Evolutionary conservation across 495 filamentous ascomycete genomes (phyloP).

Genomic region (Cercophora scortea): DNA sequence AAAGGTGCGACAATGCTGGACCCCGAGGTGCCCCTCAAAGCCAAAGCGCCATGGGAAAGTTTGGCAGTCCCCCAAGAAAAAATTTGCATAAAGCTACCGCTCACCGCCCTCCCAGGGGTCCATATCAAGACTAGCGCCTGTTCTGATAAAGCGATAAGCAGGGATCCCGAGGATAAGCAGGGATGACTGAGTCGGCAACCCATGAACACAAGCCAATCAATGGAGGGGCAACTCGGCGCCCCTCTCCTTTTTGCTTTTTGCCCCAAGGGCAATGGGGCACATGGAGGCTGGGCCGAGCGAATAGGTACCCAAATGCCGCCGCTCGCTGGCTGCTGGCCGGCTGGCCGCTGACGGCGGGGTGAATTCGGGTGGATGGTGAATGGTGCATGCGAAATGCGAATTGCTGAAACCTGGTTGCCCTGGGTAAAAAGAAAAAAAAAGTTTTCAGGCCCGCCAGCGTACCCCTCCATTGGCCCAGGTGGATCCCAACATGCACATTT

Average conservation of each 20-base stretch:
- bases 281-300: neutral
- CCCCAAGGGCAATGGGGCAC: conserved; percentile 4
- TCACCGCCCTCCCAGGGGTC: conserved; percentile 18
- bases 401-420: conserved; percentile 3
- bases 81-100: conserved; percentile 14
- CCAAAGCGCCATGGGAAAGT: neutral
- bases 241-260: neutral
- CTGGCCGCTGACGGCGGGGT: neutral
- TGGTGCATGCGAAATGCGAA: too few relatives aligned
- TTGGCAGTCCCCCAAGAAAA: neutral
- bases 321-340: neutral
- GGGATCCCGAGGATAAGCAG: conserved; percentile 15
- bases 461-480: conserved; percentile 16
- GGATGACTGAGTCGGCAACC: conserved; percentile 12
- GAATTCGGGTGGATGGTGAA: neutral
- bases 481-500: conserved; percentile 8
- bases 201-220: conserved; percentile 13
- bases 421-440: conserved; percentile 17
- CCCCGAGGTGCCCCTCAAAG: neutral
- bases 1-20: neutral
- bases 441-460: conserved; percentile 14
- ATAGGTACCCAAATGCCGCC: neutral
- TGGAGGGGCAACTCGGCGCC: conserved; percentile 9
- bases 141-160: conserved; percentile 24
- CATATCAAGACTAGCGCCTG: conserved; percentile 9